Conservation (phyloP, 345 rosid genomes). For the Eucalyptus microcorys region DNA sequence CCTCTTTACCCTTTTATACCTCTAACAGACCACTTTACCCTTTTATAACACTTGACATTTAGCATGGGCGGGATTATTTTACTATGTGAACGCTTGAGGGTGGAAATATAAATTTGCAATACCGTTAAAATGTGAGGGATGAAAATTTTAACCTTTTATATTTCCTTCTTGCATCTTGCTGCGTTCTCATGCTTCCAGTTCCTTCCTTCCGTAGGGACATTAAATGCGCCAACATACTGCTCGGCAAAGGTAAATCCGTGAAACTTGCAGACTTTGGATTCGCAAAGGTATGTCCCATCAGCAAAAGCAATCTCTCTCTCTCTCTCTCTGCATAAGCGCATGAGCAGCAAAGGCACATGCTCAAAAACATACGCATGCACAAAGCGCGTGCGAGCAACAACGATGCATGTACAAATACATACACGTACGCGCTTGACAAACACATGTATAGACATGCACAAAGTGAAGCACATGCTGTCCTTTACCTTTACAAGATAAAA, state of each 20-base stretch:
- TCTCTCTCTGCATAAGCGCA: too few relatives aligned
- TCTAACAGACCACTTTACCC: too few relatives aligned
- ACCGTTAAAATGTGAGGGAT: not conserved
- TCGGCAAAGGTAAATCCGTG: accelerated
- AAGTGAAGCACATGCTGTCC: not conserved
- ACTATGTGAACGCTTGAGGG: accelerated
- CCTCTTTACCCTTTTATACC: too few relatives aligned
- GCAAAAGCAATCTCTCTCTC: not conserved
- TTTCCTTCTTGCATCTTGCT: accelerated
- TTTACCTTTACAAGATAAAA: accelerated
- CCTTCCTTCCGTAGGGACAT: accelerated
- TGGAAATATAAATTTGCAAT: not conserved
- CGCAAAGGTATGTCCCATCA: not conserved
- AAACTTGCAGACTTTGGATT: too few relatives aligned
- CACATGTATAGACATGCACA: not conserved
- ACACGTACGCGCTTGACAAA: not conserved
- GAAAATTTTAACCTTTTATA: not conserved
- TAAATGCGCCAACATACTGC: too few relatives aligned
- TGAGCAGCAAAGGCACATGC: not conserved
- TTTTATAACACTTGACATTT: too few relatives aligned
- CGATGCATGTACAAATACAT: not conserved
- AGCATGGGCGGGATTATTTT: not conserved
- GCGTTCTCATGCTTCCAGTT: not conserved
- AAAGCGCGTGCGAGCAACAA: not conserved
- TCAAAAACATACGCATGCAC: accelerated